Percentiles rank a stretch among this genome's conserved stretches.
Evolutionary conservation across 129 eudicot species (phyloP).

Genomic region (sunflower (Helianthus annuus)): HanXRQr2.0-SUNRISE NC_035447.2:125650005-125650504

Average conservation of each 20-base stretch:
- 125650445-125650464: conserved; percentile 41
- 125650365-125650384: neutral
- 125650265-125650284: conserved; percentile 7
- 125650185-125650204: conserved; percentile 25
- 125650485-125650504: conserved; percentile 44
- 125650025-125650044: neutral
- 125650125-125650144: conserved; percentile 60
- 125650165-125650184: conserved; percentile 43
- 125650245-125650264: neutral
- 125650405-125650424: neutral
- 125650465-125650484: conserved; percentile 44
- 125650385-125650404: neutral
- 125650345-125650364: neutral
- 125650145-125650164: conserved; percentile 55
- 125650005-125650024: conserved; percentile 10
- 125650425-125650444: conserved; percentile 12
- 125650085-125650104: conserved; percentile 71
- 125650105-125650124: conserved; percentile 42
- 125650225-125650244: neutral
- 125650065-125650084: conserved; percentile 46
- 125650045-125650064: conserved; percentile 9
- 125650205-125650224: neutral
- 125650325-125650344: conserved; percentile 6
- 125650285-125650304: conserved; percentile 17
- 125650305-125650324: conserved; percentile 25